Evolutionary conservation across 495 filamentous ascomycete species (phyloP).

Genomic region (Podospora appendiculata): DNA sequence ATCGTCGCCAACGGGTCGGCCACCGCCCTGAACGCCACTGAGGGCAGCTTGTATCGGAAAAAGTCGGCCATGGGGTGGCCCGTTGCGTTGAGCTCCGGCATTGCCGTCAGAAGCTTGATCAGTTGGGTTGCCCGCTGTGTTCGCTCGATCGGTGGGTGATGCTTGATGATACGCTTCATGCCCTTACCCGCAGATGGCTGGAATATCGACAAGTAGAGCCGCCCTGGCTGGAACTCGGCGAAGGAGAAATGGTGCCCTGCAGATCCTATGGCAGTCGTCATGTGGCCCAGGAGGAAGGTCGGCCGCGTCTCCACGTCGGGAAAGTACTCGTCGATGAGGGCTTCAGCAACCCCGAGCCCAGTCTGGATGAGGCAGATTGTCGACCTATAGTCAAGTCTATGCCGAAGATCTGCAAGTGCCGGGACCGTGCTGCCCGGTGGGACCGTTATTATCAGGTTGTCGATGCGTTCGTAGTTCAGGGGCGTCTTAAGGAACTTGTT

Average conservation of each 20-base stretch:
- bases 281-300: constrained; percentile 65
- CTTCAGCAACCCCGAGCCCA: constrained; percentile 74
- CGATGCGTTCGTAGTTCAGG: constrained; percentile 43
- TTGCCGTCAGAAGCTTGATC: constrained; percentile 20
- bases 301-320: constrained; percentile 55
- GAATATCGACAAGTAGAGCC: constrained; percentile 17
- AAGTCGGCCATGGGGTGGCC: constrained; percentile 19
- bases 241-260: constrained; percentile 47
- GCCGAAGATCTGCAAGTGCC: constrained; percentile 49
- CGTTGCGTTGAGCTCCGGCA: constrained; percentile 19
- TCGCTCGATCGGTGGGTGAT: constrained; percentile 16
- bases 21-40: constrained; percentile 63
- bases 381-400: constrained; percentile 62
- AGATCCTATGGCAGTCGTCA: constrained; percentile 50
- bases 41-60: constrained; percentile 53
- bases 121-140: constrained; percentile 17
- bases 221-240: constrained; percentile 45
- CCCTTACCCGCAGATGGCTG: not conserved
- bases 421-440: constrained; percentile 48
- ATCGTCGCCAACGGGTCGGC: constrained; percentile 73
- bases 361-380: constrained; percentile 78
- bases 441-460: constrained; percentile 68
- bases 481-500: constrained; percentile 17
- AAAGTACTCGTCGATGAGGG: constrained; percentile 61
- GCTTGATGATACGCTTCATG: constrained; percentile 3